Percentiles rank a stretch among this genome's conserved stretches.
phyloP scores from a whole-genome alignment of 306 rosid species.

The Phaseolus lunatus region DNA sequence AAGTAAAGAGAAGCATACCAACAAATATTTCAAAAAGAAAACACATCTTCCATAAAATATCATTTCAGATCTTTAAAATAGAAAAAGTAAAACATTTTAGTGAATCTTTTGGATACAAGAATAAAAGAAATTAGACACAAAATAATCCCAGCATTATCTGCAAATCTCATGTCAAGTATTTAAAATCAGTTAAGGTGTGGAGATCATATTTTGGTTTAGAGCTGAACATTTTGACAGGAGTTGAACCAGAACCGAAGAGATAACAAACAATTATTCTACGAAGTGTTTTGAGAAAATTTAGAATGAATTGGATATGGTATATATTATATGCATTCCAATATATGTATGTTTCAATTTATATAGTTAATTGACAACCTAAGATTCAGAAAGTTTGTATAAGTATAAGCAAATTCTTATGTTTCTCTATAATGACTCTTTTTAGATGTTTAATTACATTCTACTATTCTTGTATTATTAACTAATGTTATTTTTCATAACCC shows the following conservation, averaged over 20 bases:
- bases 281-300: not conserved
- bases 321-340: not conserved
- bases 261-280: not conserved
- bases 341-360: not conserved
- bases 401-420: not conserved
- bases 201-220: conserved; percentile 12
- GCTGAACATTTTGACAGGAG: not conserved
- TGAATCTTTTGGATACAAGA: too few species aligned
- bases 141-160: not conserved
- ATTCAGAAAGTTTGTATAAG: not conserved
- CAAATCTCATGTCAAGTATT: not conserved
- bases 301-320: not conserved
- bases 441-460: too few species aligned
- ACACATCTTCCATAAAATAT: too few species aligned
- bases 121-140: too few species aligned
- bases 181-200: not conserved
- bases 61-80: too few species aligned
- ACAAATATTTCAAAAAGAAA: too few species aligned
- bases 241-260: not conserved
- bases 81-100: too few species aligned
- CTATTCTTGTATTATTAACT: too few species aligned
- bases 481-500: too few species aligned
- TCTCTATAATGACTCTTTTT: not conserved
- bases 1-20: too few species aligned
- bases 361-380: too few species aligned